These are phyloP conservation scores for Aspergillus coremiiformis DNA, from an alignment of 495 filamentous ascomycete species.

Conservation along the genomic window DNA sequence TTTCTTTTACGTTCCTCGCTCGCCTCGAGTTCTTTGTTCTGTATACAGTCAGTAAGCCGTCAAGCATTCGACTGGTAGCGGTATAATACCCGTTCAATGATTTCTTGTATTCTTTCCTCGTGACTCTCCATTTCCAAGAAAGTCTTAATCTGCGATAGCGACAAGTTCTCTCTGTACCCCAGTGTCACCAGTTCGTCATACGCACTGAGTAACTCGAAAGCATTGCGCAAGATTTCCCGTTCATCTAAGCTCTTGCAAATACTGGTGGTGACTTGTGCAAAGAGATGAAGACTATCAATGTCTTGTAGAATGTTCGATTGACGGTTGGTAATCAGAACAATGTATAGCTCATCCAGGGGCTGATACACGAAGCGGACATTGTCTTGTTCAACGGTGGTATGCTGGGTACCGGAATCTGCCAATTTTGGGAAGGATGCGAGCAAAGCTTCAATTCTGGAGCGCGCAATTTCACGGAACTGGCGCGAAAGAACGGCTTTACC, in stretches of 20 bases:
- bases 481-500: constrained; percentile 95
- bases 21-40: constrained; percentile 98
- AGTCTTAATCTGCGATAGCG: constrained; percentile 91
- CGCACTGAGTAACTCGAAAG: constrained; percentile 88
- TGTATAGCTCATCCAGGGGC: constrained; percentile 96
- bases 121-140: constrained; percentile 99
- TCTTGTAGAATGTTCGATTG: constrained; percentile 99
- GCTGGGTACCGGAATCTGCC: constrained; percentile 86
- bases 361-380: constrained; percentile 99
- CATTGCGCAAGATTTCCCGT: constrained; percentile 86
- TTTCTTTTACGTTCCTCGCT: constrained; percentile 96
- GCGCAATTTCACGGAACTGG: constrained; percentile 92
- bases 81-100: constrained; percentile 73
- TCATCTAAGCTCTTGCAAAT: constrained; percentile 96
- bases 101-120: constrained; percentile 96
- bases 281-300: constrained; percentile 94
- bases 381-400: constrained; percentile 97
- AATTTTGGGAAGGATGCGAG: constrained; percentile 96
- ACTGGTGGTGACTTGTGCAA: constrained; percentile 91
- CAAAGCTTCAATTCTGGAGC: constrained; percentile 91
- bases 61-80: background rate
- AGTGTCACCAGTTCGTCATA: constrained; percentile 95
- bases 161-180: constrained; percentile 92
- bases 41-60: constrained; percentile 14
- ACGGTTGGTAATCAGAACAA: constrained; percentile 98